Evolutionary conservation across 768 basidiomycete genomes (phyloP).

Genomic region (Leccinum barrowsii): DNA sequence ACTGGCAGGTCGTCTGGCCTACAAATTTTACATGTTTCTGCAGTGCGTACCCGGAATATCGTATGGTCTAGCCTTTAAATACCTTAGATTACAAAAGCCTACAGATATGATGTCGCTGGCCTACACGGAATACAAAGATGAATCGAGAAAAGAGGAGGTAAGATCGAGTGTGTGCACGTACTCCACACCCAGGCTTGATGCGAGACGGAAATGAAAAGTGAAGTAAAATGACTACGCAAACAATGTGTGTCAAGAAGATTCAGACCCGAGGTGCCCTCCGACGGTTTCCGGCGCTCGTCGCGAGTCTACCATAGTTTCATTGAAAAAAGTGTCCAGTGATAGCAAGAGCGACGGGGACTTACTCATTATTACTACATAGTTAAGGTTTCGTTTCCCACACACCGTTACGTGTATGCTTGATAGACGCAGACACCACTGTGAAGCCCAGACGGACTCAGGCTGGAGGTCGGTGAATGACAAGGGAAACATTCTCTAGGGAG

Average conservation of each 20-base stretch:
- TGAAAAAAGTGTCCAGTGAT: not conserved
- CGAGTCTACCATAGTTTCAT: not conserved
- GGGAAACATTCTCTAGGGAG: not conserved
- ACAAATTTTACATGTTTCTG: not conserved
- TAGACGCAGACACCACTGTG: constrained; percentile 15
- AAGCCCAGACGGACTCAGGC: constrained; percentile 9
- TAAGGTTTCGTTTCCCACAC: constrained; percentile 25
- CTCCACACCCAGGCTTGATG: constrained; percentile 28
- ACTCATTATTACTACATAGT: constrained; percentile 2
- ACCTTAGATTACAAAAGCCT: not conserved
- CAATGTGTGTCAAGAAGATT: not conserved
- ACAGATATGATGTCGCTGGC: not conserved
- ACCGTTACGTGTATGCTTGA: constrained; percentile 24
- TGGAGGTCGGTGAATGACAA: not conserved
- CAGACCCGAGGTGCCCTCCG: not conserved
- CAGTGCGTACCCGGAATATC: too few relatives aligned
- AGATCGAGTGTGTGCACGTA: constrained; percentile 27
- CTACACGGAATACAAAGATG: not conserved
- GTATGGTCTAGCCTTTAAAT: not conserved
- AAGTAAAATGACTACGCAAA: constrained; percentile 1
- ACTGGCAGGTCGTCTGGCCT: not conserved
- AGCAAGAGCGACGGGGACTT: not conserved
- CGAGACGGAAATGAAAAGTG: constrained; percentile 13
- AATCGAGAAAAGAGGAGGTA: constrained; percentile 1
- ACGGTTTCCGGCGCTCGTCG: not conserved